Conservation (phyloP, 2,329 filamentous ascomycete genomes). For the Colletotrichum eremochloae region DNA sequence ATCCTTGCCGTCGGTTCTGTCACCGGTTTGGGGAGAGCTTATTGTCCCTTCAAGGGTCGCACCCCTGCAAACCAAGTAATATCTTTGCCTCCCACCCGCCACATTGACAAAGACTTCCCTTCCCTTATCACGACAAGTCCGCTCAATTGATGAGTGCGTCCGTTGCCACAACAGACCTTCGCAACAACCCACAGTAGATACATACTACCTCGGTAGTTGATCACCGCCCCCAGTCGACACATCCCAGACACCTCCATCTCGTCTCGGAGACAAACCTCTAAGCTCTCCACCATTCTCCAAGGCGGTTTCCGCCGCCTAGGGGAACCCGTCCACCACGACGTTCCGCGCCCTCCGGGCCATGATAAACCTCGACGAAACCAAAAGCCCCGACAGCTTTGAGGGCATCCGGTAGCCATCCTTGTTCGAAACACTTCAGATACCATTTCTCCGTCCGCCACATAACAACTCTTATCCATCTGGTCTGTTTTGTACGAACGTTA, state of each 20-base stretch:
- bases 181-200: constrained; percentile 15
- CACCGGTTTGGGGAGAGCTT: constrained; percentile 32
- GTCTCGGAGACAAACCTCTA: constrained; percentile 28
- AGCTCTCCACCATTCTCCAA: constrained; percentile 32
- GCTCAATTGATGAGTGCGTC: not conserved
- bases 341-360: constrained; percentile 31
- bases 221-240: constrained; percentile 10
- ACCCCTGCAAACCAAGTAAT: constrained; percentile 31
- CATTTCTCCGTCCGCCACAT: constrained; percentile 7
- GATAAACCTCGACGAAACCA: constrained; percentile 16
- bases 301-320: constrained; percentile 27
- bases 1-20: constrained; percentile 36
- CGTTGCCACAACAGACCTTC: not conserved
- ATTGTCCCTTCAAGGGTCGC: constrained; percentile 14
- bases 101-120: not conserved
- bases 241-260: constrained; percentile 36
- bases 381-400: constrained; percentile 7
- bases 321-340: constrained; percentile 27
- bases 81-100: constrained; percentile 33
- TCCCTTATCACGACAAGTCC: constrained; percentile 6
- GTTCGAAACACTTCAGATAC: constrained; percentile 17
- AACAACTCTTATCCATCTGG: not conserved
- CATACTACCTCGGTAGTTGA: not conserved
- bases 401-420: not conserved
- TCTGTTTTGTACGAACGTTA: constrained; percentile 2